phyloP scores from a whole-genome alignment of 805 yeast species.

The Nakazawaea siamensis region DNA sequence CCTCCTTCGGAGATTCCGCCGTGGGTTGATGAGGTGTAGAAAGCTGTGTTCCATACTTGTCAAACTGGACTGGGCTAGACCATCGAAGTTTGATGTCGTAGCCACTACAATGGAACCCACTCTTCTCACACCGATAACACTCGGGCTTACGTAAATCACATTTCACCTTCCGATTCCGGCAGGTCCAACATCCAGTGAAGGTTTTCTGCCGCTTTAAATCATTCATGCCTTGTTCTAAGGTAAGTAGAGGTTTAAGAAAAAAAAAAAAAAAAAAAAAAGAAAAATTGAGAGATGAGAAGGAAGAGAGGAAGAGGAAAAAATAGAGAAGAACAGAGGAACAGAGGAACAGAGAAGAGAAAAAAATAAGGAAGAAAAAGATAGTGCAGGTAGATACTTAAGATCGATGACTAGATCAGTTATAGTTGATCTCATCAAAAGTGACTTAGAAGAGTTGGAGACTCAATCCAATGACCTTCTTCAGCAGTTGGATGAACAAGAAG shows the following conservation, averaged over 20 bases:
- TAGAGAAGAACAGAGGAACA: too few relatives aligned
- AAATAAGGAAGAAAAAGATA: too few relatives aligned
- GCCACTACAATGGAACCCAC: conserved; percentile 70
- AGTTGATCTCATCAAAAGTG: conserved; percentile 4
- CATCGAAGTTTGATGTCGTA: conserved; percentile 77
- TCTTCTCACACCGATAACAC: conserved; percentile 63
- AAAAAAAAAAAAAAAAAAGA: too few relatives aligned
- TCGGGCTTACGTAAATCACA: conserved; percentile 69
- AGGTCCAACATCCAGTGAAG: conserved; percentile 85
- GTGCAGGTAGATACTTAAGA: not conserved
- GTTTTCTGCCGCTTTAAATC: too few relatives aligned
- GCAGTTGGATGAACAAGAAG: not conserved
- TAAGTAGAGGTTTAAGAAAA: too few relatives aligned
- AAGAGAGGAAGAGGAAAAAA: too few relatives aligned
- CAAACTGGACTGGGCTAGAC: conserved; percentile 51
- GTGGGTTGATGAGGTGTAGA: conserved; percentile 15
- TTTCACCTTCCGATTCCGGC: conserved; percentile 70
- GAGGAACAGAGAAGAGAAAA: too few relatives aligned
- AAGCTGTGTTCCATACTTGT: conserved; percentile 33
- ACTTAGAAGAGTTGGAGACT: conserved; percentile 5
- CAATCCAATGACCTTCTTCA: conserved; percentile 1
- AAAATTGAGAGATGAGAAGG: too few relatives aligned
- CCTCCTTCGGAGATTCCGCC: conserved; percentile 20
- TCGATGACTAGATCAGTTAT: conserved; percentile 5
- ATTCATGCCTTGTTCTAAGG: too few relatives aligned